These are phyloP conservation scores for Penicillium italicum DNA, from an alignment of 2,329 filamentous ascomycete genomes.

Conservation along the genomic window DNA sequence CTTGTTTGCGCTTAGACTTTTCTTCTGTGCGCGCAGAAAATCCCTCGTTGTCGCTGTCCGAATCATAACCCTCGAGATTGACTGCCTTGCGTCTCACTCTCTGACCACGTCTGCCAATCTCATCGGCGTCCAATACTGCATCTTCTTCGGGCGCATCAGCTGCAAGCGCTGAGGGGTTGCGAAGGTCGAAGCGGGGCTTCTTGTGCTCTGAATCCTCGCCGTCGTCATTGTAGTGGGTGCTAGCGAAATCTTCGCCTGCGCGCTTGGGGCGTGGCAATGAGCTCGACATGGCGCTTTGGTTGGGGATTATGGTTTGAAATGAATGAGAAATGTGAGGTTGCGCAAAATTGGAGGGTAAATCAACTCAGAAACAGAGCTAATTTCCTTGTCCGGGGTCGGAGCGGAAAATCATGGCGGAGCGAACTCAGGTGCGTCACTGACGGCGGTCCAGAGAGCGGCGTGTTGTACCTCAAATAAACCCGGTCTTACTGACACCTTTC, in stretches of 20 bases:
- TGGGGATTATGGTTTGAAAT: neutral
- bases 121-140: conserved; percentile 80
- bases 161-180: conserved; percentile 88
- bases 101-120: conserved; percentile 71
- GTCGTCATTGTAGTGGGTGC: conserved; percentile 62
- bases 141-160: conserved; percentile 74
- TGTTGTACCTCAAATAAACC: conserved; percentile 4
- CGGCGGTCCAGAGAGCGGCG: conserved; percentile 19
- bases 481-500: neutral
- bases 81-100: conserved; percentile 88
- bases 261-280: conserved; percentile 75
- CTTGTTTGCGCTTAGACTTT: conserved; percentile 44
- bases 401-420: conserved; percentile 40
- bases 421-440: conserved; percentile 39
- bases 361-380: neutral
- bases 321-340: neutral
- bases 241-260: conserved; percentile 74
- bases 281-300: conserved; percentile 49
- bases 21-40: conserved; percentile 71
- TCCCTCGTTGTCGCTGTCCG: conserved; percentile 85
- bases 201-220: conserved; percentile 53
- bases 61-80: conserved; percentile 95
- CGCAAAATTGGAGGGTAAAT: conserved; percentile 8
- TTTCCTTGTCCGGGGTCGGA: conserved; percentile 33
- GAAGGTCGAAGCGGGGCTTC: conserved; percentile 87